Base-by-base conservation (phyloP, 805 yeast species). In the Kodamaea nitidulidarum region DNA sequence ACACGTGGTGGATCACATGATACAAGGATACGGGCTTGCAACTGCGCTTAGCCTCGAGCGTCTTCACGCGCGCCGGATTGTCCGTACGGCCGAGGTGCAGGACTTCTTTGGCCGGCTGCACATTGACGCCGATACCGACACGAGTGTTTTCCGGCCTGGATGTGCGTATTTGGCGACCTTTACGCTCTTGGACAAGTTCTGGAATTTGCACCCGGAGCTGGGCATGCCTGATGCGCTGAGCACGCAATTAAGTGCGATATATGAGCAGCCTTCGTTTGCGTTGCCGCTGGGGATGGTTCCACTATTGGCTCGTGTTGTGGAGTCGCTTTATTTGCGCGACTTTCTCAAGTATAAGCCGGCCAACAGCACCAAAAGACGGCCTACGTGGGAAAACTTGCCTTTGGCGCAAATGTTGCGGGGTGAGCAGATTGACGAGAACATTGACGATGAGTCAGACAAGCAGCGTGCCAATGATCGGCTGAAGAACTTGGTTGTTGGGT, bases 251-350 rank as follows among this genome's bases (percentile, higher is more conserved):
- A 32, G 37, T 12, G 47, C 58, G 29, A 59, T 68, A 38, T 77
- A 79, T 22, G 65, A 65, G 17, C 67, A 65, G 38, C 72, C 80
- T 3, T 63, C 81, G 0, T 84, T 80, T 54, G 79, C 88, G 1
- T 78, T 84, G 43, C 84, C 96, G 4, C 93, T 95, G 0, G 84
- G 78, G 18, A 64, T 68, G 21, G 84, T 88, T 0, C 98, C 98
- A 2, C 57, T 91, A 4, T 63, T 78, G 2, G 71, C 80, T 3
- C 69, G 97, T 43, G 51, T 88, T 9, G 72, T 86, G 2, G 88
- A 90, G 60, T 61, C 79, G 15, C 68, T 84, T n/a, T 78, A 81
- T 47, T 74, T 71, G 36, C 62, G 90, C 31, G 71, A 75, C 18
- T 73, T 75, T 41, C 50, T 76, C 36, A 55, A 52, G 36, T 67